Evolutionary conservation across 2,329 filamentous ascomycete species (phyloP), one percentile per base, ranked within the genome.

Genomic region (Aspergillus thermomutatus): DNA sequence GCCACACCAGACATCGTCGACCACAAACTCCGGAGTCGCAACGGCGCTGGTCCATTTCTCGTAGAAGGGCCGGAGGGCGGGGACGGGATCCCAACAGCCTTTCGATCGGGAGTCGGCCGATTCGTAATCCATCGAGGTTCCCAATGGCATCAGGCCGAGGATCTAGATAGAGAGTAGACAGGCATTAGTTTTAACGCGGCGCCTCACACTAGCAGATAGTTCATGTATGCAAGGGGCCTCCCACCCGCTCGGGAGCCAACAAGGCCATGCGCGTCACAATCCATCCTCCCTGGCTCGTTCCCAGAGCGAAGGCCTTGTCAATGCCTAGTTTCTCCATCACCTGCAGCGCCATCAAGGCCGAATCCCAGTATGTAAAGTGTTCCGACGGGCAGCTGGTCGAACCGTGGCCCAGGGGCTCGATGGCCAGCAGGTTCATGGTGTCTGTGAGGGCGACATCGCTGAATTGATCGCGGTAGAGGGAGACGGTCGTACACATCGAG

Each of bases 321-420:
- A 82, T 75, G 0, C 71, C 70, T 7, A 82, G 56, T 4, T 74
- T 74, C 41, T 83, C 78, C 75, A 86, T 74, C 1, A 83, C 81
- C 69, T 86, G 82, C 28, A 75, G 52, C 10, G 79, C 78, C 79
- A 86, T 82, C 53, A 76, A 72, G 1, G 80, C 80, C 0, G 79
- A 77, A 62, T 82, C 80, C 82, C 81, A 83, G 64, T 83, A 83
- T 5, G 80, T 83, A 63, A 75, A 83, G 49, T 81, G 73, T 56
- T 80, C 75, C 3, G 65, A 60, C 23, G 70, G 67, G 5, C 75
- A 75, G 9, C 75, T 69, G 4, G 81, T 83, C 55, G 77, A 66
- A 3, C 81, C 81, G 64, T 83, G 81, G 23, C 81, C 82, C 10
- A 83, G 73, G 4, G 78, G 73, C 65, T 83, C 81, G 56, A 83